Conservation (phyloP, 1,139 yeast species). For the Diutina neorugosa region DNA sequence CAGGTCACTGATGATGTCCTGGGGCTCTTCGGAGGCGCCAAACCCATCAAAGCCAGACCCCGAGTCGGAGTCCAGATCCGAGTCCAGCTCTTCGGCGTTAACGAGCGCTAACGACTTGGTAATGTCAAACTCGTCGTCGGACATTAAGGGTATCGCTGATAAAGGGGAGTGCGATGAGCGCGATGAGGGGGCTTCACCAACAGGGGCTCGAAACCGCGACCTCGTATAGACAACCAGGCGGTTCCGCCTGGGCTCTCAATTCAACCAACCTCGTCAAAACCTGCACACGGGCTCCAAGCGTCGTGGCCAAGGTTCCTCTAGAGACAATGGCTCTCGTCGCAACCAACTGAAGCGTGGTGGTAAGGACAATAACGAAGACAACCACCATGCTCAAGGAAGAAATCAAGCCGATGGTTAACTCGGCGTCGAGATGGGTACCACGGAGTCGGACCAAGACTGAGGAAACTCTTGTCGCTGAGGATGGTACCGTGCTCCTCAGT, state of each 20-base stretch:
- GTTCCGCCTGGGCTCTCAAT: conserved; percentile 13
- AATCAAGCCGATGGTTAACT: conserved; percentile 47
- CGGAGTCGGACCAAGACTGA: conserved; percentile 47
- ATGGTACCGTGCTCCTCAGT: conserved; percentile 55
- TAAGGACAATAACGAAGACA: background rate
- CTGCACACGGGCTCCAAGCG: conserved; percentile 63
- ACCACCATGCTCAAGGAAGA: conserved; percentile 2
- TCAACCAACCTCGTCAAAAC: conserved; percentile 41
- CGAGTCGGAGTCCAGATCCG: conserved; percentile 16
- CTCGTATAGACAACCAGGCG: conserved; percentile 11
- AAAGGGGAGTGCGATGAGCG: background rate
- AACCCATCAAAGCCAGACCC: conserved; percentile 21
- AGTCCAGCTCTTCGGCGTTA: conserved; percentile 12
- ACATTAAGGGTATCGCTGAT: conserved; percentile 13
- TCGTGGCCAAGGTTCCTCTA: conserved; percentile 30
- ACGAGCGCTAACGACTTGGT: conserved; percentile 49
- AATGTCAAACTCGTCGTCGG: conserved; percentile 61
- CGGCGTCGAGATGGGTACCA: conserved; percentile 94
- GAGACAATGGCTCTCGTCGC: conserved; percentile 45
- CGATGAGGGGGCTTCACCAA: background rate
- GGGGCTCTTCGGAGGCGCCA: conserved; percentile 22
- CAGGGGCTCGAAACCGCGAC: background rate
- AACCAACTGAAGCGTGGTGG: conserved; percentile 32
- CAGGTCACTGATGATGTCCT: conserved; percentile 42
- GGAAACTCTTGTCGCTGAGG: conserved; percentile 58